Base-by-base conservation (phyloP, 108 stramenopile genomes). In the Cyclotella atomus region DNA sequence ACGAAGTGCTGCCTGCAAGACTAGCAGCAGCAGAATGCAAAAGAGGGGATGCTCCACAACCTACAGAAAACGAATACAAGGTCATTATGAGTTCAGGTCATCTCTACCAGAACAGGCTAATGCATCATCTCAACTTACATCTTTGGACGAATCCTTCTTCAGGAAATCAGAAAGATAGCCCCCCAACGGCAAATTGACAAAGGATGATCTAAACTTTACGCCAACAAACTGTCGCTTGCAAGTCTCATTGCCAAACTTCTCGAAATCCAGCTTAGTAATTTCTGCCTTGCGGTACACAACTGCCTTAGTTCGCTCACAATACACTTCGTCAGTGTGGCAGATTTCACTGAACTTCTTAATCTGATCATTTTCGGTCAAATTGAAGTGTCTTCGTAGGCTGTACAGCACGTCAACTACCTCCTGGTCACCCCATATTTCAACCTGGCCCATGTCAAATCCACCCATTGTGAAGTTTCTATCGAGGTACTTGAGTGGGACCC, bases 371-470 rank as follows among this genome's bases (percentile, higher is more conserved):
- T 43, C 60, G 2, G 84, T 80, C n/a, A 81, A 64, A 44, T 81
- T 81, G 56, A 66, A 50, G 29, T 54, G 21, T 23, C 55, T 24
- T 68, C 84, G 53, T 20, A 73, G 36, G n/a, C 38, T 25, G 65
- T 82, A 81, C 20, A 81, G 76, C 19, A 84, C 80, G 59, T 84
- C 84, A 1, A 77, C 72, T 17, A 84, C 80, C 52, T 84, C 84
- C 41, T 84, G 64, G 41, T 81, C 67, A n/a, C 77, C 76, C 80
- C 73, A 76, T 17, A 81, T 69, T 29, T 60, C 69, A 17, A 84
- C 65, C 28, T 36, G 70, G 3, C 77, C 73, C 1, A 76, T 41
- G 20, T 35, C 19, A 14, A 67, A 28, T 41, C 63, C 55, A 10
- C 71, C 84, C 71, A 84, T 81, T 19, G 60, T 81, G 36, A 77